phyloP scores from a whole-genome alignment of 1,284 basidiomycete genomes.

The Cryptococcus wingfieldii region DNA sequence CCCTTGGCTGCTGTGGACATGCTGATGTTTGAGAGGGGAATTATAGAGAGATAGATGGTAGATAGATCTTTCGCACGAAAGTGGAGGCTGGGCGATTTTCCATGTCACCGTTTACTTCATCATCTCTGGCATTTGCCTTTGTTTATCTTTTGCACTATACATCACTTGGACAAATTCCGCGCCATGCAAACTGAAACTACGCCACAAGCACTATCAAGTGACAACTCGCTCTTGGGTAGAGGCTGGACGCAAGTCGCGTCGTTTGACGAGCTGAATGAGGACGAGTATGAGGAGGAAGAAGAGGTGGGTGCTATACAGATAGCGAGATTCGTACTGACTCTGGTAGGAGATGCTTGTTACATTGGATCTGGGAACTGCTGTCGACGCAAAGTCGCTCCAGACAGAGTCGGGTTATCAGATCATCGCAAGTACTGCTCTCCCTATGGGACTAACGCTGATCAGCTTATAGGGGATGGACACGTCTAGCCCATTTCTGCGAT shows the following conservation, averaged over 20 bases:
- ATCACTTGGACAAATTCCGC: background rate
- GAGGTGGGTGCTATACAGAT: conserved; percentile 26
- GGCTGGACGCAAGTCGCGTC: conserved; percentile 39
- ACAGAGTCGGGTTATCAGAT: conserved; percentile 40
- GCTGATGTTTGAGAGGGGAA: background rate
- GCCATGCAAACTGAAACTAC: background rate
- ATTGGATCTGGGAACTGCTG: conserved; percentile 37
- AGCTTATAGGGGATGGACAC: conserved; percentile 42
- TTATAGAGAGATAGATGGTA: background rate
- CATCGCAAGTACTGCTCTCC: conserved; percentile 26
- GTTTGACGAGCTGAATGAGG: conserved; percentile 39
- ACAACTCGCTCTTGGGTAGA: conserved; percentile 20
- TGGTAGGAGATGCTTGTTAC: conserved; percentile 36
- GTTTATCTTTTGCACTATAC: background rate
- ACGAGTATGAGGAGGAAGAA: conserved; percentile 33
- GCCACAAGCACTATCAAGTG: background rate
- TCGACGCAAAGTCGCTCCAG: conserved; percentile 32
- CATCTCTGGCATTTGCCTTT: background rate
- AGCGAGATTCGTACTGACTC: background rate
- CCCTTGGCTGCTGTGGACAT: conserved; percentile 13
- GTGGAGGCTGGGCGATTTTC: background rate
- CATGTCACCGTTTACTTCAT: background rate
- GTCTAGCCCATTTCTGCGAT: conserved; percentile 43
- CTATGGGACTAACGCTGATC: background rate
- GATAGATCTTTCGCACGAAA: background rate